Evolutionary conservation across 2,329 filamentous ascomycete species (phyloP), one percentile per base, ranked within the genome.

Genomic region (Sporothrix phasma): DNA sequence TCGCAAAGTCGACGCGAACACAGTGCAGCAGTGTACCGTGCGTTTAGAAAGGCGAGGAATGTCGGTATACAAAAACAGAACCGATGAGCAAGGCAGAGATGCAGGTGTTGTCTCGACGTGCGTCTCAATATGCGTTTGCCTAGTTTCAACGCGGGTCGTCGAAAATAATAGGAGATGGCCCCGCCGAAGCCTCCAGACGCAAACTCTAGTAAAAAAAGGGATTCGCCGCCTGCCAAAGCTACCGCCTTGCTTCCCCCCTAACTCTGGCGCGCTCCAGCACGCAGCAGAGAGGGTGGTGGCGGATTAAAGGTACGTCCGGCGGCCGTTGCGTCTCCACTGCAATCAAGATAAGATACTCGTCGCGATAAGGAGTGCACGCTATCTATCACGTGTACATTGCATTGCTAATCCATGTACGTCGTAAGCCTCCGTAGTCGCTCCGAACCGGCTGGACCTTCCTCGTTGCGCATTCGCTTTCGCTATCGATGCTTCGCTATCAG

Each of bases 181-280:
- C 66, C 66, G 66, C 66, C 64, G 66, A 67, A 67, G 61, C 58
- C 64, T 66, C 64, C 59, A 64, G 64, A 66, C 34, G 45, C 54
- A 39, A 41, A 24, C 37, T 31, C 39, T 24, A 19, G 24, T 39
- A 49, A 66, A 67, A 67, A 65, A 66, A 59, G 56, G 59, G 51
- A 41, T 45, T 45, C 56, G 56, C 56, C 56, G 56, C 56, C 56
- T 31, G 29, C 24, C 29, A 22, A 13, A 64, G 58, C 63, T 64
- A 22, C 39, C 29, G 19, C 51, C 47, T 13, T 29, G 11, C 45
- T 29, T 17, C 17, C 39, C 56, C 58, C 58, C 58, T 61, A 43
- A 34, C 22, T 45, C n/a, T 31, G 26, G 58, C 41, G 24, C 19
- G 15, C 37, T 29, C 24, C 34, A 59, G 34, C 19, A 37, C 19